phyloP scores from a whole-genome alignment of 371 early-diverging fungal species.

The Mucor racemosus region DNA sequence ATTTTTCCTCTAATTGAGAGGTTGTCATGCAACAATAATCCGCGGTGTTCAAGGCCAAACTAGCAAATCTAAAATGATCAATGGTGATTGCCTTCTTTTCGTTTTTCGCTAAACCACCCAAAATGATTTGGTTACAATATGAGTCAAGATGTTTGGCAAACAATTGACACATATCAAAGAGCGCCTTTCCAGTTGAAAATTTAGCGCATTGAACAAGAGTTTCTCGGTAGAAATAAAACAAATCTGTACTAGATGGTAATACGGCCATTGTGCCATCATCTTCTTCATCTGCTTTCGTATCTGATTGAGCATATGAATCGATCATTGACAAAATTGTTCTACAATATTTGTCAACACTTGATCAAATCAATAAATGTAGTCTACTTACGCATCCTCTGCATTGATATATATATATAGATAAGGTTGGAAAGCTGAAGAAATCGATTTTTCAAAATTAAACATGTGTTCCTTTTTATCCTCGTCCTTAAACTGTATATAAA shows the following conservation, averaged over 20 bases:
- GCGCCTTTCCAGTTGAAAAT: slow-evolving; percentile 83
- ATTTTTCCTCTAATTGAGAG: slow-evolving; percentile 82
- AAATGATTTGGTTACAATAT: slow-evolving; percentile 76
- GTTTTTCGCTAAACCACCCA: slow-evolving; percentile 73
- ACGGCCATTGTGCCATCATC: slow-evolving; percentile 70
- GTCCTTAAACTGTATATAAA: slow-evolving; percentile 13
- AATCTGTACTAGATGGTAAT: slow-evolving; percentile 85
- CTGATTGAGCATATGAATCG: slow-evolving; percentile 52
- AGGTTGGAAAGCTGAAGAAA: slow-evolving; percentile 88
- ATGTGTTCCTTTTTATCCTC: slow-evolving; percentile 2
- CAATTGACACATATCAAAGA: slow-evolving; percentile 72
- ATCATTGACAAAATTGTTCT: slow-evolving; percentile 68
- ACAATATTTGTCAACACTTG: neutral
- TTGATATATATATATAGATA: slow-evolving; percentile 83
- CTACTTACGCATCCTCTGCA: slow-evolving; percentile 75
- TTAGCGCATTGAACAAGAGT: slow-evolving; percentile 83
- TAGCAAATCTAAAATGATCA: slow-evolving; percentile 69
- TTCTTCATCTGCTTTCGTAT: slow-evolving; percentile 57
- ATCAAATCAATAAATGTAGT: too few species aligned
- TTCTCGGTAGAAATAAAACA: slow-evolving; percentile 89
- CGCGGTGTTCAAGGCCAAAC: slow-evolving; percentile 87
- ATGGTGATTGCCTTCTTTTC: slow-evolving; percentile 63
- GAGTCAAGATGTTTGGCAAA: slow-evolving; percentile 80
- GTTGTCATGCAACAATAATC: slow-evolving; percentile 93
- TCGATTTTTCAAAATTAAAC: slow-evolving; percentile 68